Evolutionary conservation across 257 asterid genomes (phyloP).

Genomic region (Scutellaria barbata): DNA sequence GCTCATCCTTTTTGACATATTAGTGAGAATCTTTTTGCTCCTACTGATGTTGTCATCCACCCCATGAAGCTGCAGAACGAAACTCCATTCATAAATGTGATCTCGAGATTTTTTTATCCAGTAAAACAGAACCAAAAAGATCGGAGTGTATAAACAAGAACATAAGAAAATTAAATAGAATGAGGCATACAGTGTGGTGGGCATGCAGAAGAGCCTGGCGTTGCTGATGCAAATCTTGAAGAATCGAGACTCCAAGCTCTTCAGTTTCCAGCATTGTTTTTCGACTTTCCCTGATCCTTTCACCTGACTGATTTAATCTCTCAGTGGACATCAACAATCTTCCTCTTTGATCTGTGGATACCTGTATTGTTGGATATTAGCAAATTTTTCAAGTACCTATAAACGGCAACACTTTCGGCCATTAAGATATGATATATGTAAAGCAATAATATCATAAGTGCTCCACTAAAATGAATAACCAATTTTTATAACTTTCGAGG

Average conservation of each 20-base stretch:
- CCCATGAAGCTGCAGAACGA: constrained; percentile 66
- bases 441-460: too few relatives aligned
- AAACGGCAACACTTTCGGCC: too few relatives aligned
- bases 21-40: constrained; percentile 73
- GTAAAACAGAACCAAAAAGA: background rate
- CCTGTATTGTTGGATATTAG: constrained; percentile 35
- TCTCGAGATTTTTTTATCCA: background rate
- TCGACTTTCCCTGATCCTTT: constrained; percentile 61
- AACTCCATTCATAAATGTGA: background rate
- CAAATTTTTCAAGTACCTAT: background rate
- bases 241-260: constrained; percentile 68
- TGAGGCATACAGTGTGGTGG: constrained; percentile 43
- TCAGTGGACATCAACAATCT: constrained; percentile 64
- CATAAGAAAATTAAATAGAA: background rate
- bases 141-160: background rate
- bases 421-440: too few relatives aligned
- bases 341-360: constrained; percentile 61
- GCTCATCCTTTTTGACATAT: constrained; percentile 81
- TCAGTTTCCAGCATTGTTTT: constrained; percentile 67
- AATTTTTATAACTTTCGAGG: too few relatives aligned
- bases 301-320: constrained; percentile 52
- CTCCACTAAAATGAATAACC: background rate
- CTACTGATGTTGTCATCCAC: constrained; percentile 75
- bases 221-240: constrained; percentile 65
- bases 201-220: constrained; percentile 71